phyloP scores from a whole-genome alignment of 2,329 filamentous ascomycete genomes.

The Alternaria incomplexa region DNA sequence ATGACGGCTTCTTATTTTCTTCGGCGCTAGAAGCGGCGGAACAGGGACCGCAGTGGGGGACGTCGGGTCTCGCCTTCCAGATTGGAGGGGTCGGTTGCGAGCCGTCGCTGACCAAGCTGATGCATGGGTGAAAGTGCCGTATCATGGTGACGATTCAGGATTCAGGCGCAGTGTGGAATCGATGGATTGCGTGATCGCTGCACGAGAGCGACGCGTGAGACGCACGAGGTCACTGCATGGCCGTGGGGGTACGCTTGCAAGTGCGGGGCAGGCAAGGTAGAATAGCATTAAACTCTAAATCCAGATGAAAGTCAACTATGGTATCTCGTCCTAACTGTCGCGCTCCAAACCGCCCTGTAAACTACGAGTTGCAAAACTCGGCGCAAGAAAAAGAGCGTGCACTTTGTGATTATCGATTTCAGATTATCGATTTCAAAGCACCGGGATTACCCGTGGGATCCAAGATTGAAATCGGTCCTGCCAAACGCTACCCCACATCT shows the following conservation, averaged over 20 bases:
- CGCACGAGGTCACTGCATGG: constrained; percentile 18
- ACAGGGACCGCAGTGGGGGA: constrained; percentile 17
- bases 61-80: constrained; percentile 29
- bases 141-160: background rate
- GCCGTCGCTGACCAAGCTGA: constrained; percentile 8
- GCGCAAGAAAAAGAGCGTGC: background rate
- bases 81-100: constrained; percentile 22
- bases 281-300: background rate
- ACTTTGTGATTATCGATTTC: background rate
- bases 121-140: constrained; percentile 5
- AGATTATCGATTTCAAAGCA: constrained; percentile 5
- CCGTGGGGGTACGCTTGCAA: constrained; percentile 21
- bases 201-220: constrained; percentile 18
- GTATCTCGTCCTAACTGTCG: constrained; percentile 16
- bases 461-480: background rate
- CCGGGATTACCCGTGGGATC: constrained; percentile 3
- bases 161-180: background rate
- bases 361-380: background rate
- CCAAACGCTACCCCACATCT: constrained; percentile 18
- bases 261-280: constrained; percentile 12
- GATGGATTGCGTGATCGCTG: constrained; percentile 16
- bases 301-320: constrained; percentile 9
- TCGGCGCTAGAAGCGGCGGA: constrained; percentile 32
- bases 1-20: constrained; percentile 40
- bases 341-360: background rate